Evolutionary conservation across 768 basidiomycete genomes (phyloP), one percentile per base, ranked within the genome.

Genomic region (Termitomyces bulborhizus): DNA sequence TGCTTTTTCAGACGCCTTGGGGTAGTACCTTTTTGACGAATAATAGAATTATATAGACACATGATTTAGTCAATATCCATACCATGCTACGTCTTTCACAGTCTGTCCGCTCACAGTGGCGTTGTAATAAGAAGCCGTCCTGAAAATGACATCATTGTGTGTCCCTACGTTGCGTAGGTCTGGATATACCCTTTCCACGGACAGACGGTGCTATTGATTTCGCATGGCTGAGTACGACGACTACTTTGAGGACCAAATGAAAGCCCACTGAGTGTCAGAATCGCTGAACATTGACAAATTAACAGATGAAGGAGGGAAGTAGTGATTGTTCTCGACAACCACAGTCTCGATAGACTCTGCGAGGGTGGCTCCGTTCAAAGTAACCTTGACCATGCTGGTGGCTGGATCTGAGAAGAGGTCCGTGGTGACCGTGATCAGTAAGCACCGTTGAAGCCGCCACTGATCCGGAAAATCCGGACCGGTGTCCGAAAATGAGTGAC

Each of bases 1-100:
- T 0, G 88, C 89, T 57, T 76, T 78, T 4, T 78, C 71, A 31
- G 66, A 71, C 0, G 85, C 71, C 1, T 74, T 51, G 0, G 86
- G 80, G 62, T 90, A 90, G 62, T 83, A 86, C 86, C 88, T 88
- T 57, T n/a, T 18, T 15, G 34, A 41, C 11, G 37, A 13, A 52
- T 15, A 46, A 24, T 39, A 24, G 27, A 5, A 32, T 21, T 21
- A 1, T 2, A 15, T 11, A 3, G 8, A 16, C 39, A 32, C 51
- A 48, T 42, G 39, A 36, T 9, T 31, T 32, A 13, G n/a, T 53
- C 42, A 9, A 9, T 36, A 12, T 29, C 67, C 78, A 60, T 54
- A 83, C 88, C 89, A 90, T 51, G 87, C 86, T 29, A 84, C 68
- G 57, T 91, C 86, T 13, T 76, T 72, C 9, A 84, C 68, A 1